Evolutionary conservation across 2,329 filamentous ascomycete genomes (phyloP).

Genomic region (Pseudopithomyces chartarum): DNA sequence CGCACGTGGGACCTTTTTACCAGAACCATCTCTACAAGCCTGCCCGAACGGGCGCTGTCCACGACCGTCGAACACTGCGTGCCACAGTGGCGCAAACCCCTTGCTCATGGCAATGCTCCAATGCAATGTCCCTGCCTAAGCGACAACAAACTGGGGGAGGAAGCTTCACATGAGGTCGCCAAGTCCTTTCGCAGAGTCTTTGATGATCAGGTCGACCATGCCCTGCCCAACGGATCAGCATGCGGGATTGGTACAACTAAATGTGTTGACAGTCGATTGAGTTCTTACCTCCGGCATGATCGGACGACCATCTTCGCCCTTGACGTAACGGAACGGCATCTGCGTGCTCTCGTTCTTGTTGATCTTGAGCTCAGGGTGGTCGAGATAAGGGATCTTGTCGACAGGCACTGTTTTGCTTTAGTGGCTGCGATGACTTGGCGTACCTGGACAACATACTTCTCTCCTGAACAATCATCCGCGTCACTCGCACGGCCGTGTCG

Average conservation of each 20-base stretch:
- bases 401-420: conserved; percentile 66
- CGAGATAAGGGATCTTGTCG: conserved; percentile 78
- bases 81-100: conserved; percentile 42
- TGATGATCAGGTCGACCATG: conserved; percentile 91
- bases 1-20: conserved; percentile 19
- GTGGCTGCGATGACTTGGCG: conserved; percentile 7
- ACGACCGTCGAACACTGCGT: conserved; percentile 38
- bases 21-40: conserved; percentile 20
- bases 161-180: conserved; percentile 73
- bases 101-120: conserved; percentile 12
- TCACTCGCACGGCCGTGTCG: conserved; percentile 93
- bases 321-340: conserved; percentile 98
- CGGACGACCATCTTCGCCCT: conserved; percentile 72
- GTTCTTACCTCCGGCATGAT: conserved; percentile 84
- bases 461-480: conserved; percentile 83
- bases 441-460: conserved; percentile 64
- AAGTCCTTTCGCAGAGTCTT: conserved; percentile 91
- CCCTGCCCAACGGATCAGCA: conserved; percentile 62
- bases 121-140: not conserved
- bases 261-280: conserved; percentile 9
- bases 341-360: conserved; percentile 91
- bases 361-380: conserved; percentile 87
- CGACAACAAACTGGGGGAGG: not conserved
- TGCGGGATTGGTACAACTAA: conserved; percentile 13
- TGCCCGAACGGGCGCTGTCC: conserved; percentile 17